phyloP scores from a whole-genome alignment of 75 land plant genomes.

The Isoetes taiwanensis region DNA sequence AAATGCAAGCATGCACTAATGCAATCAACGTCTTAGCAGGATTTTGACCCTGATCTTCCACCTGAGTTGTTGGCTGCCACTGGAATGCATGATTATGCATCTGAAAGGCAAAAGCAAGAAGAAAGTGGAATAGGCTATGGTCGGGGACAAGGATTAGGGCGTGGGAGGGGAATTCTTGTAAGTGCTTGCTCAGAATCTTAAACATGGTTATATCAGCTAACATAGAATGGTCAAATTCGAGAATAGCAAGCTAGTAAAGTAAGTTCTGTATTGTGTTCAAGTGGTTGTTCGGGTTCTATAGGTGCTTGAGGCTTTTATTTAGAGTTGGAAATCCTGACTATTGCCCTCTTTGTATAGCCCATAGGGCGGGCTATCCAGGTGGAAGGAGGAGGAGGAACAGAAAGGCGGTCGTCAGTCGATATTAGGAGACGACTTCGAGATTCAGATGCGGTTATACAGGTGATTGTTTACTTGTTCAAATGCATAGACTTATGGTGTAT shows the following conservation, averaged over 20 bases:
- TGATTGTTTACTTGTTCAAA: no score
- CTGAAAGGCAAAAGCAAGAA: constrained; percentile 29
- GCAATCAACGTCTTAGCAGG: no score
- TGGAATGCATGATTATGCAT: constrained; percentile 40
- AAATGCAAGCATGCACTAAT: no score
- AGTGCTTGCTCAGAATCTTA: no score
- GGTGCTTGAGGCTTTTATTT: no score
- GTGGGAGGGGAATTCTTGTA: constrained; percentile 42
- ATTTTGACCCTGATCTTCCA: constrained; percentile 94
- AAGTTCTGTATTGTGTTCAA: no score
- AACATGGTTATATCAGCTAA: no score
- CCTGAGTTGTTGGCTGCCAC: constrained; percentile 87
- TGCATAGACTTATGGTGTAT: no score
- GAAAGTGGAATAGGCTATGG: constrained; percentile 31
- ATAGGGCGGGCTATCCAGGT: constrained; percentile 93
- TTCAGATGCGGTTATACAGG: constrained; percentile 61
- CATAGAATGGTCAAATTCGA: no score
- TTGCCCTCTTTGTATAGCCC: constrained; percentile 45
- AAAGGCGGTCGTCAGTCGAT: constrained; percentile 71
- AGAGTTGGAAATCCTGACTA: no score
- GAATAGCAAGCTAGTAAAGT: no score
- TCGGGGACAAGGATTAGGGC: constrained; percentile 26
- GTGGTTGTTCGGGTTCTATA: no score
- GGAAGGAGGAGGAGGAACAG: constrained; percentile 64
- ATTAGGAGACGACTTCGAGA: constrained; percentile 64